These are phyloP conservation scores for Penicillium ucsense DNA, from an alignment of 495 filamentous ascomycete genomes.

Conservation along the genomic window DNA sequence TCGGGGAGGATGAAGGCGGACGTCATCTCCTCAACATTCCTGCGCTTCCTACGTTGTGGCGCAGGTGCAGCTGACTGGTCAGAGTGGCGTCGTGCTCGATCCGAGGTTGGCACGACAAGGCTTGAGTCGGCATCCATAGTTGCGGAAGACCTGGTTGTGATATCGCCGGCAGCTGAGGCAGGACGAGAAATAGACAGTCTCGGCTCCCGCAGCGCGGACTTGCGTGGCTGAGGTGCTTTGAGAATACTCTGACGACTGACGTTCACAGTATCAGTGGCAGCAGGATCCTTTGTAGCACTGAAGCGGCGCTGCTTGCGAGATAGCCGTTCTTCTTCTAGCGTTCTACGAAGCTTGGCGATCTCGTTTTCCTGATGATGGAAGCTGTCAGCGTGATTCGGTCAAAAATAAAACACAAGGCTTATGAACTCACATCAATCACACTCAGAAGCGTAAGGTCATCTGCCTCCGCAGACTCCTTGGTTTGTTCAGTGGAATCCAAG, in stretches of 20 bases:
- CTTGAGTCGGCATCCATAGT: constrained; percentile 23
- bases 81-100: constrained; percentile 37
- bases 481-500: constrained; percentile 26
- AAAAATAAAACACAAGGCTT: neutral
- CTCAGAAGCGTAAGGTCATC: constrained; percentile 38
- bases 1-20: constrained; percentile 72
- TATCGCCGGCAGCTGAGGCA: constrained; percentile 30
- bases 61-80: constrained; percentile 27
- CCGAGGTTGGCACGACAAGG: constrained; percentile 19
- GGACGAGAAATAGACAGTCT: constrained; percentile 24
- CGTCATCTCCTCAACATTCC: constrained; percentile 54
- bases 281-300: constrained; percentile 18
- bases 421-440: constrained; percentile 34
- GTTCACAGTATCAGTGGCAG: constrained; percentile 24
- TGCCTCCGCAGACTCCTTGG: constrained; percentile 19
- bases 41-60: constrained; percentile 23
- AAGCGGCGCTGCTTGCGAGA: constrained; percentile 37
- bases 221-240: constrained; percentile 29
- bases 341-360: constrained; percentile 39
- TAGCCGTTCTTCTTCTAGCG: constrained; percentile 39
- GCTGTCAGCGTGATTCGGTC: neutral
- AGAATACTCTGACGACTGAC: constrained; percentile 27
- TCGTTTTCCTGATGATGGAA: constrained; percentile 26
- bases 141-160: constrained; percentile 19
- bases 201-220: constrained; percentile 38